Conservation (phyloP, 345 rosid genomes). For the Lepidium aucheri region DNA sequence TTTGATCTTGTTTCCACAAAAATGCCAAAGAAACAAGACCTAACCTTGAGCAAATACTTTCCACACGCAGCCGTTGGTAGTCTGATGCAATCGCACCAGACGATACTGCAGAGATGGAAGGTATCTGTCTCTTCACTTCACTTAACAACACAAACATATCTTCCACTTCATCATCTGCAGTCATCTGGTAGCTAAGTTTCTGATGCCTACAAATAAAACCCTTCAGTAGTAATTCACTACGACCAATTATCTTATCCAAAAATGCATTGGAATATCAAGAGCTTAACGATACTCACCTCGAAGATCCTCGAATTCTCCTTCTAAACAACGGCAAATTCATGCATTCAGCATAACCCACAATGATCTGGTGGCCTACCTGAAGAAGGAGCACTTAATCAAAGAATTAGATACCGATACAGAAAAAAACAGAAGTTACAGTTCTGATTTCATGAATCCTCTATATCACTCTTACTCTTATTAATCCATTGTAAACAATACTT, state of each 20-base stretch:
- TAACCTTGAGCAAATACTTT: conserved; percentile 95
- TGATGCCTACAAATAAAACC: conserved; percentile 43
- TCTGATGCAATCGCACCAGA: conserved; percentile 99
- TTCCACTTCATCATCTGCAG: conserved; percentile 87
- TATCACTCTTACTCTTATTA: no score
- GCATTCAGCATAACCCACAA: conserved; percentile 80
- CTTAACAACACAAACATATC: conserved; percentile 75
- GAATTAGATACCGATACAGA: neutral
- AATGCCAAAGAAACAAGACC: conserved; percentile 95
- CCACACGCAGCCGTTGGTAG: conserved; percentile 90
- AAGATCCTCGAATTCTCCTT: conserved; percentile 72
- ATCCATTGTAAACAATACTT: neutral
- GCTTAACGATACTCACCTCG: conserved; percentile 48
- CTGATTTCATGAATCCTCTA: neutral
- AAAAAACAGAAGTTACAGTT: neutral
- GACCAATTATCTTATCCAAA: neutral
- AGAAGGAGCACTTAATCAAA: neutral
- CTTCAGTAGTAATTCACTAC: neutral
- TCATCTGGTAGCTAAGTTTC: conserved; percentile 58
- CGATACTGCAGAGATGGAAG: conserved; percentile 67
- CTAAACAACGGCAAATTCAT: conserved; percentile 84
- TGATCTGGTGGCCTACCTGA: conserved; percentile 91
- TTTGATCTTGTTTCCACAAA: conserved; percentile 98
- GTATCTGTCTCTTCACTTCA: conserved; percentile 83
- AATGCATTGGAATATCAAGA: neutral